phyloP scores from a whole-genome alignment of 1,284 basidiomycete genomes.

The Melampsora larici-populina region DNA sequence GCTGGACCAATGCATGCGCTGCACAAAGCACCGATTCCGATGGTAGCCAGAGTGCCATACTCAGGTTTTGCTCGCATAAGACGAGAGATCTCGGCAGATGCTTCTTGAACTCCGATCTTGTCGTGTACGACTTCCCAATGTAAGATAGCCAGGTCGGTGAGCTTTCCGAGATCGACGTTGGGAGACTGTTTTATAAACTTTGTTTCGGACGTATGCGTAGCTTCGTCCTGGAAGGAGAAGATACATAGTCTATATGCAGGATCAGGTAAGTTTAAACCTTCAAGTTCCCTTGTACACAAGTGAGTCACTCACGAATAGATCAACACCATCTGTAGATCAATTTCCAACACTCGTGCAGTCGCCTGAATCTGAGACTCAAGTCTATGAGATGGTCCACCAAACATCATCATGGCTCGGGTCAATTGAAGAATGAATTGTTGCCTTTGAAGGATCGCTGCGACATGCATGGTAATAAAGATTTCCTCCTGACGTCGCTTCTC shows the following conservation, averaged over 20 bases:
- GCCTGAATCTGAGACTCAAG: constrained; percentile 81
- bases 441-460: constrained; percentile 77
- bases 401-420: constrained; percentile 88
- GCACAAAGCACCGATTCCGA: constrained; percentile 76
- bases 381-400: constrained; percentile 83
- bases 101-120: constrained; percentile 74
- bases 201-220: constrained; percentile 79
- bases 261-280: background rate
- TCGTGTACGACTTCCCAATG: constrained; percentile 84
- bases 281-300: background rate
- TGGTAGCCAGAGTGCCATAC: constrained; percentile 66
- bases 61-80: constrained; percentile 64
- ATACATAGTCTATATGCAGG: constrained; percentile 40
- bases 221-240: constrained; percentile 71
- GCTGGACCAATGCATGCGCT: constrained; percentile 69
- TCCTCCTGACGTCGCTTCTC: constrained; percentile 71
- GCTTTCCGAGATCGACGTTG: constrained; percentile 71
- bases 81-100: constrained; percentile 67
- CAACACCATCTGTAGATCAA: constrained; percentile 79
- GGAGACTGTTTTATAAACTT: constrained; percentile 66
- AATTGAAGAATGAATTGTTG: constrained; percentile 89
- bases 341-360: constrained; percentile 77
- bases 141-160: constrained; percentile 72
- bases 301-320: constrained; percentile 54
- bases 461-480: constrained; percentile 79